Conservation (phyloP, 768 basidiomycete genomes). For the Austroboletus eburneus region DNA sequence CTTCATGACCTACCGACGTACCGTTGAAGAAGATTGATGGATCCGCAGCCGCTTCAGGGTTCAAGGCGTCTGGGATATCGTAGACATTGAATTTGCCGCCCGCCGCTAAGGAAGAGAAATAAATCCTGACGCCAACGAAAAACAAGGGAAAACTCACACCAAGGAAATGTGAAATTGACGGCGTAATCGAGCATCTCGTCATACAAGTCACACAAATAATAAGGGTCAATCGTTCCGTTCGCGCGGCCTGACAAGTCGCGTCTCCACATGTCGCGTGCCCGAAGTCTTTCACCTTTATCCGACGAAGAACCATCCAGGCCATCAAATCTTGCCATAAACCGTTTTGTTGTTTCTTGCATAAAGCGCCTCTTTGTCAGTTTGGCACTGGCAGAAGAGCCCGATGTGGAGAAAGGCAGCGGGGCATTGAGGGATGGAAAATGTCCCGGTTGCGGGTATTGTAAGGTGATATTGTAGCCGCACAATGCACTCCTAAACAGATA, state of each 20-base stretch:
- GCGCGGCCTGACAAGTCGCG: constrained; percentile 46
- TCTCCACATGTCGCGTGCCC: constrained; percentile 32
- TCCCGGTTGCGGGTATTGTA: constrained; percentile 62
- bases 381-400: fast-evolving
- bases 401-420: background rate
- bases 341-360: constrained; percentile 11
- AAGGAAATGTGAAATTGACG: constrained; percentile 65
- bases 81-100: constrained; percentile 41
- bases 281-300: constrained; percentile 20
- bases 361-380: constrained; percentile 8
- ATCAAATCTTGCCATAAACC: constrained; percentile 4
- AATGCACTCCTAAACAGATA: constrained; percentile 42
- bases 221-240: constrained; percentile 56
- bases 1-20: constrained; percentile 27
- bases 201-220: constrained; percentile 59
- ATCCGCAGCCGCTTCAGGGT: constrained; percentile 46
- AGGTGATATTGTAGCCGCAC: constrained; percentile 63
- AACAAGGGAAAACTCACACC: constrained; percentile 45
- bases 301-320: constrained; percentile 12
- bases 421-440: constrained; percentile 38
- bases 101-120: constrained; percentile 4
- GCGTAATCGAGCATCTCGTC: constrained; percentile 71
- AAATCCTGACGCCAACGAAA: no score
- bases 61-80: constrained; percentile 39
- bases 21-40: constrained; percentile 57